Percentiles rank a stretch among this genome's conserved stretches.
Evolutionary conservation across 495 filamentous ascomycete species (phyloP).

Genomic region (Tuber magnatum): DNA sequence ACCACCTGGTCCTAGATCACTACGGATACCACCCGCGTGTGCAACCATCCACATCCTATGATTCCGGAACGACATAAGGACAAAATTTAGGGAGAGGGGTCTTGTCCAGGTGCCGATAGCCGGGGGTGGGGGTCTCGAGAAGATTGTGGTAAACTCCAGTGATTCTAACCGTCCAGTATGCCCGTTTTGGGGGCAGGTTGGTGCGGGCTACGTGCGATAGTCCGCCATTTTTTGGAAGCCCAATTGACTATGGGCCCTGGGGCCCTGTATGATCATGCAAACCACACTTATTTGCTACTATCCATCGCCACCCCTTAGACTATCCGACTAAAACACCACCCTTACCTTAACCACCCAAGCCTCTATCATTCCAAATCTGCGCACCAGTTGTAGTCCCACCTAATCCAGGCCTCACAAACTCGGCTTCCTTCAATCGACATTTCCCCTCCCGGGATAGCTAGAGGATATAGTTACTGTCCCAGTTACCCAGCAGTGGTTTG

Average conservation of each 20-base stretch:
- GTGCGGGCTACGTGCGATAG: not conserved
- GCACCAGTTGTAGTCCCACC: not conserved
- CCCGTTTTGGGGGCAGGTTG: not conserved
- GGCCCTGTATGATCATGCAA: not conserved
- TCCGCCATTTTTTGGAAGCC: not conserved
- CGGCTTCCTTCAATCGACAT: not conserved
- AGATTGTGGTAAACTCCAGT: not conserved
- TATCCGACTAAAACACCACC: not conserved
- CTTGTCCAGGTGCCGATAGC: not conserved
- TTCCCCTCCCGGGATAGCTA: not conserved
- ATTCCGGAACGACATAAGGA: not conserved
- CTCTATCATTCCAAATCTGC: not conserved
- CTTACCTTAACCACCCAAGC: not conserved
- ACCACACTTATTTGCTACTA: not conserved
- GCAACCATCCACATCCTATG: not conserved
- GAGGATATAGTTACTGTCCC: not conserved
- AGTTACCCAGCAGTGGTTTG: not conserved
- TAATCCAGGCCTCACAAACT: not conserved
- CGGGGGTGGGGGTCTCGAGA: not conserved
- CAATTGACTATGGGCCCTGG: not conserved
- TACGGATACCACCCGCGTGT: not conserved
- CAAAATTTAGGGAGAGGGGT: not conserved
- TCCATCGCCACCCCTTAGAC: not conserved
- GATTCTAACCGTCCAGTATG: not conserved
- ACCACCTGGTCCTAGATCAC: not conserved